phyloP scores from a whole-genome alignment of 2,329 filamentous ascomycete species.

The Cryphonectria parasitica region DNA sequence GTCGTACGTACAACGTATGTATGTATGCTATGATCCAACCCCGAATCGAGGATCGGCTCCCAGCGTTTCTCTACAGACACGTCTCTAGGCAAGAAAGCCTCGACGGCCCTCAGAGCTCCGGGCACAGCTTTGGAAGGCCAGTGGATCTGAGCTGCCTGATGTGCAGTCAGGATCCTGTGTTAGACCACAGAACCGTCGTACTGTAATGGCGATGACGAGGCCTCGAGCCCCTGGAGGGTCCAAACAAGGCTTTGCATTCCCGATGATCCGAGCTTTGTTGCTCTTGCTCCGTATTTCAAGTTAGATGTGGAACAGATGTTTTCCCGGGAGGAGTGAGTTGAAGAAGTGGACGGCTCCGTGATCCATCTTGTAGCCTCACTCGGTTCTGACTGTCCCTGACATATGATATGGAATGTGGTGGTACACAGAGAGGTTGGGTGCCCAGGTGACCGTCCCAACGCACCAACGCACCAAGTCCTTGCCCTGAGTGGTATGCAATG shows the following conservation, averaged over 20 bases:
- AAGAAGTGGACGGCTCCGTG: constrained; percentile 9
- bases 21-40: neutral
- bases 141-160: neutral
- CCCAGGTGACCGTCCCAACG: neutral
- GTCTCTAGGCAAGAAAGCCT: constrained; percentile 2
- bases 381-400: constrained; percentile 11
- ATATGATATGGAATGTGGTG: neutral
- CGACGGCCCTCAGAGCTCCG: neutral
- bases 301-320: neutral
- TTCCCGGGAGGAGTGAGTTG: constrained; percentile 1
- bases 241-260: neutral
- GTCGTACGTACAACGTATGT: neutral
- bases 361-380: constrained; percentile 11
- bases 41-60: neutral
- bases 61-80: neutral
- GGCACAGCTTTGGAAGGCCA: neutral
- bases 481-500: neutral
- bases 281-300: neutral
- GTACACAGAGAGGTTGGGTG: neutral
- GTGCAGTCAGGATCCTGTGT: neutral
- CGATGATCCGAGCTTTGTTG: neutral
- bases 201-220: neutral
- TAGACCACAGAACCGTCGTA: neutral
- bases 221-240: neutral
- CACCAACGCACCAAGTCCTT: neutral